phyloP scores from a whole-genome alignment of 2,329 filamentous ascomycete species.

The Diaporthe amygdali region DNA sequence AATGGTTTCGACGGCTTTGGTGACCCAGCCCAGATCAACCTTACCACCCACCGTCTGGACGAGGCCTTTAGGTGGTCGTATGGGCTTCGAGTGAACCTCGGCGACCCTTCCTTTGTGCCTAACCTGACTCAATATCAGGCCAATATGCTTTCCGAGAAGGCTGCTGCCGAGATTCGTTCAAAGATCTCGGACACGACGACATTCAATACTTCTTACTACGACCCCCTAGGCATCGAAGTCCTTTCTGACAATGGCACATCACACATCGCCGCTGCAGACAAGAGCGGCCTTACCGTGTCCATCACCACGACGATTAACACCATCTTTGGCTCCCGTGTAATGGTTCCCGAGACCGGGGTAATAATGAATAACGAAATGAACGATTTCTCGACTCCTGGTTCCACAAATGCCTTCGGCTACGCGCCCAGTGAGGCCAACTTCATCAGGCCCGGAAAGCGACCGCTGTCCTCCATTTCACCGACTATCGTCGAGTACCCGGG shows the following conservation, averaged over 20 bases:
- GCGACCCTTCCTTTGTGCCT: slow-evolving; percentile 75
- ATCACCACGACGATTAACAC: slow-evolving; percentile 84
- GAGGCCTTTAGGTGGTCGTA: slow-evolving; percentile 87
- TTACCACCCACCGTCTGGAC: slow-evolving; percentile 80
- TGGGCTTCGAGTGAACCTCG: slow-evolving; percentile 73
- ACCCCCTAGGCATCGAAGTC: slow-evolving; percentile 51
- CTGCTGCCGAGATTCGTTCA: slow-evolving; percentile 57
- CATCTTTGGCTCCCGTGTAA: slow-evolving; percentile 75
- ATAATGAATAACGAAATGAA: slow-evolving; percentile 71
- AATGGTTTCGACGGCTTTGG: slow-evolving; percentile 73
- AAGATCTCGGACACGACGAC: slow-evolving; percentile 49
- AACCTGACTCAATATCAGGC: slow-evolving; percentile 67
- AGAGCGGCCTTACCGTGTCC: slow-evolving; percentile 73
- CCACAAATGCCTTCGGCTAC: slow-evolving; percentile 78
- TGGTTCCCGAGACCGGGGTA: slow-evolving; percentile 82
- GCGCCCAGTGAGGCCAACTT: slow-evolving; percentile 77
- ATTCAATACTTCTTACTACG: slow-evolving; percentile 46
- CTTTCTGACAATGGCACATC: slow-evolving; percentile 70
- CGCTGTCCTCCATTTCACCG: slow-evolving; percentile 78
- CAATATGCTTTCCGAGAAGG: slow-evolving; percentile 65
- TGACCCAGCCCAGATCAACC: slow-evolving; percentile 52
- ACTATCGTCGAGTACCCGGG: slow-evolving; percentile 51
- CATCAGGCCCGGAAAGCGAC: slow-evolving; percentile 76
- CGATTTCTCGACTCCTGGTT: slow-evolving; percentile 79
- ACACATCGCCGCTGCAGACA: slow-evolving; percentile 72